A percentile compares a stretch with the other conserved stretches of the same genome.
phyloP scores from a whole-genome alignment of 2,329 filamentous ascomycete species.

The Fusarium sp. region DNA sequence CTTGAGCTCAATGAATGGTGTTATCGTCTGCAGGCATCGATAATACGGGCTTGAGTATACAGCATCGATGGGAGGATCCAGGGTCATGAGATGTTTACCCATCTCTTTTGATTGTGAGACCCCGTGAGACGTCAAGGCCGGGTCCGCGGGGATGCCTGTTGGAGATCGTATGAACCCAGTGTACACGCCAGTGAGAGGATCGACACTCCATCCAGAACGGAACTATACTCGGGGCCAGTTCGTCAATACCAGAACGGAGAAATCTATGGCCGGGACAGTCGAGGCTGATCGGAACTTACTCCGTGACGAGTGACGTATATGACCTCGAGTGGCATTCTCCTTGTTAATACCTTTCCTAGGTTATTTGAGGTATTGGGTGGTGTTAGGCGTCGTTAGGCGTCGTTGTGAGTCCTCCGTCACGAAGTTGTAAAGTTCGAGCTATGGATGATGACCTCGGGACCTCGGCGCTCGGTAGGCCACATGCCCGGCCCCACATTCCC shows the following conservation, averaged over 20 bases:
- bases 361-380: not conserved
- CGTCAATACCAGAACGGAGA: conserved; percentile 26
- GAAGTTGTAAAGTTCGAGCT: not conserved
- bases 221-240: conserved; percentile 66
- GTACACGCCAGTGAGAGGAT: conserved; percentile 83
- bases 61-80: conserved; percentile 75
- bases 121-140: conserved; percentile 86
- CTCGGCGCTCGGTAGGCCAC: conserved; percentile 31
- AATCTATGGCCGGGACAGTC: not conserved
- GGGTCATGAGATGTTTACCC: conserved; percentile 68
- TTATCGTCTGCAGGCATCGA: conserved; percentile 85
- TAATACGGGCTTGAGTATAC: conserved; percentile 91
- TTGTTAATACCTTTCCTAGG: not conserved
- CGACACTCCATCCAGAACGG: conserved; percentile 88
- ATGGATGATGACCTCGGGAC: conserved; percentile 24
- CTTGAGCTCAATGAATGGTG: conserved; percentile 69
- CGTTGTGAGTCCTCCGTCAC: not conserved
- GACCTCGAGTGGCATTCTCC: conserved; percentile 70
- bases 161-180: conserved; percentile 78
- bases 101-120: conserved; percentile 85
- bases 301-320: conserved; percentile 82
- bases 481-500: conserved; percentile 32
- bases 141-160: conserved; percentile 88
- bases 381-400: not conserved
- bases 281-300: conserved; percentile 60